Conservation (phyloP, 768 basidiomycete genomes). For the Amanita molliuscula region DNA sequence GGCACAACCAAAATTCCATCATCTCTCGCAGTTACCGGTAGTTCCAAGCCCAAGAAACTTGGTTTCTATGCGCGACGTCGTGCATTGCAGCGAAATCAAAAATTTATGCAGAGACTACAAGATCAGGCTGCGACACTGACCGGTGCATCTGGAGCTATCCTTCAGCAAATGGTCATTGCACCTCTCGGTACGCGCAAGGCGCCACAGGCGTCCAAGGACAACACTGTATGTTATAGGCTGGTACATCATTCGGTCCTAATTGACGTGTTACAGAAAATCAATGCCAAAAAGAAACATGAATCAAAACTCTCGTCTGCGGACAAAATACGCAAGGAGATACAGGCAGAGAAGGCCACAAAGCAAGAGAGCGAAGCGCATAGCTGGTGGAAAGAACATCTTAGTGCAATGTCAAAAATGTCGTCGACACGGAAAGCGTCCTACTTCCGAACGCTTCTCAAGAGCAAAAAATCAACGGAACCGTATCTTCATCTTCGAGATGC, state of each 20-base stretch:
- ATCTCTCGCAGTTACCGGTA: slow-evolving; percentile 46
- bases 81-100: slow-evolving; percentile 27
- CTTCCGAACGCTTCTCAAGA: slow-evolving; percentile 32
- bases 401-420: slow-evolving; percentile 22
- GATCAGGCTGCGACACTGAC: slow-evolving; percentile 53
- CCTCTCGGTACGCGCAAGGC: slow-evolving; percentile 18
- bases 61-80: slow-evolving; percentile 2
- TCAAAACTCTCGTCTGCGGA: slow-evolving; percentile 16
- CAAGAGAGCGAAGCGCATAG: slow-evolving; percentile 24
- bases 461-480: slow-evolving; percentile 30
- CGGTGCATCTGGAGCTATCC: slow-evolving; percentile 43
- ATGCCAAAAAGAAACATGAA: slow-evolving; percentile 10
- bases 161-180: slow-evolving; percentile 46
- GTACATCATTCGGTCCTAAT: not conserved
- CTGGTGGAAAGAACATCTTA: slow-evolving; percentile 48
- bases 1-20: slow-evolving; percentile 45
- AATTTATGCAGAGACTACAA: slow-evolving; percentile 46
- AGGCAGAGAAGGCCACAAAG: slow-evolving; percentile 32
- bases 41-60: slow-evolving; percentile 16
- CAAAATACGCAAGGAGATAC: slow-evolving; percentile 29
- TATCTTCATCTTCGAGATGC: slow-evolving; percentile 40
- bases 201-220: not conserved
- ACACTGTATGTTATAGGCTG: not conserved
- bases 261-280: not conserved
- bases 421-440: slow-evolving; percentile 21